Conservation (phyloP, 768 basidiomycete genomes). For the Auricularia sp. region DNA sequence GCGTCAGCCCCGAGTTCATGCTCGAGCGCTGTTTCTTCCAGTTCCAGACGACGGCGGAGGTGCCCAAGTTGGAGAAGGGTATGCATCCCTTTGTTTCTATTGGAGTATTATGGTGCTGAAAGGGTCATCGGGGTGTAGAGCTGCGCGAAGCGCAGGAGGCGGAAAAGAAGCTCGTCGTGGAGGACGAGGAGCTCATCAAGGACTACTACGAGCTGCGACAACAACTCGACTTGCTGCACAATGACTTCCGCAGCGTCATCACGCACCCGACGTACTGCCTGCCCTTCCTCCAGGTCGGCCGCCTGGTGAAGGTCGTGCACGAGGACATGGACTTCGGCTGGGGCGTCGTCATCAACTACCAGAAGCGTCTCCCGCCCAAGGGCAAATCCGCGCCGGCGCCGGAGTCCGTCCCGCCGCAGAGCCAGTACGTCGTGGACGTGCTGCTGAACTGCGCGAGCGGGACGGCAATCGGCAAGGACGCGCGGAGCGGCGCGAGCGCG, state of each 20-base stretch:
- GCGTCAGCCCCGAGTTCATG: slow-evolving; percentile 97
- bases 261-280: slow-evolving; percentile 93
- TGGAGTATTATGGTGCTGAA: background rate
- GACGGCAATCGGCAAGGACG: slow-evolving; percentile 40
- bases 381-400: slow-evolving; percentile 47
- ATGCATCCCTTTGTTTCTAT: slow-evolving; percentile 15
- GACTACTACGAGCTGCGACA: slow-evolving; percentile 92
- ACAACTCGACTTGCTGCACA: slow-evolving; percentile 80
- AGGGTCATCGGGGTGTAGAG: slow-evolving; percentile 35
- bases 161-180: slow-evolving; percentile 55
- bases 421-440: slow-evolving; percentile 89
- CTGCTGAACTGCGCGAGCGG: slow-evolving; percentile 70
- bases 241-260: slow-evolving; percentile 85
- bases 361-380: slow-evolving; percentile 78
- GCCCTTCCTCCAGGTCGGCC: slow-evolving; percentile 86
- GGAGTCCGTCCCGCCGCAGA: slow-evolving; percentile 70
- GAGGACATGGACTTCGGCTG: slow-evolving; percentile 88
- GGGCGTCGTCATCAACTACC: slow-evolving; percentile 89
- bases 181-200: slow-evolving; percentile 71
- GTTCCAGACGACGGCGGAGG: slow-evolving; percentile 90
- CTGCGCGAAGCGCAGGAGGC: slow-evolving; percentile 60
- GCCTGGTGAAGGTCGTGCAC: slow-evolving; percentile 85
- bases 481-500: slow-evolving; percentile 37
- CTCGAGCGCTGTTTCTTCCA: slow-evolving; percentile 96
- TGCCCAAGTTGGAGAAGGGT: slow-evolving; percentile 81